phyloP scores from a whole-genome alignment of 164 flowering plant species.

The Pachysandra terminalis region DNA sequence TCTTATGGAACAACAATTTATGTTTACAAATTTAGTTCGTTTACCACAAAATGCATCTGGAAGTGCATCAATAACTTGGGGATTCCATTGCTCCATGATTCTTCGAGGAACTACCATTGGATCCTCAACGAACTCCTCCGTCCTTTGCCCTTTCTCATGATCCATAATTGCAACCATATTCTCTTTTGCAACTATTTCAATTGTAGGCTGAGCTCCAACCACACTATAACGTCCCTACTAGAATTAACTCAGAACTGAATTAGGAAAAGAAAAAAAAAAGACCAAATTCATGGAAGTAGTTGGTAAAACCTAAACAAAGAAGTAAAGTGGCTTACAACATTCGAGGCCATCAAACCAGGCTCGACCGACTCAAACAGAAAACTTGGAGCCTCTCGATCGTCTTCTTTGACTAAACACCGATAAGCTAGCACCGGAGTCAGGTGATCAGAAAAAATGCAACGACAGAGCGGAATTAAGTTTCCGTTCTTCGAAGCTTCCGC shows the following conservation, averaged over 20 bases:
- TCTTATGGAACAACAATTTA: background rate
- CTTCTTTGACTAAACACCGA: constrained; percentile 81
- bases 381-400: constrained; percentile 78
- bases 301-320: background rate
- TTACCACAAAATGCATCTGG: constrained; percentile 82
- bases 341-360: constrained; percentile 49
- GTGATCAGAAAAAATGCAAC: constrained; percentile 74
- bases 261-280: background rate
- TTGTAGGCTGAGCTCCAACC: constrained; percentile 78
- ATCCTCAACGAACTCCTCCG: constrained; percentile 69
- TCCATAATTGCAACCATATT: constrained; percentile 71
- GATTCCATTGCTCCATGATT: constrained; percentile 65
- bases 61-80: constrained; percentile 67
- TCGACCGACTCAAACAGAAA: constrained; percentile 82
- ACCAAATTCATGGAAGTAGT: background rate
- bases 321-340: constrained; percentile 46
- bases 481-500: constrained; percentile 55
- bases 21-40: background rate
- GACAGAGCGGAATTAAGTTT: constrained; percentile 61
- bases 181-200: constrained; percentile 81
- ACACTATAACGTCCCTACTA: constrained; percentile 83
- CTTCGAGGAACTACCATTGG: constrained; percentile 64
- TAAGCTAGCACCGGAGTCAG: constrained; percentile 84
- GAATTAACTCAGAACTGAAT: constrained; percentile 10
- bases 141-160: constrained; percentile 52